phyloP scores from a whole-genome alignment of 164 flowering plant genomes.

The Euptelea pleiosperma region DNA sequence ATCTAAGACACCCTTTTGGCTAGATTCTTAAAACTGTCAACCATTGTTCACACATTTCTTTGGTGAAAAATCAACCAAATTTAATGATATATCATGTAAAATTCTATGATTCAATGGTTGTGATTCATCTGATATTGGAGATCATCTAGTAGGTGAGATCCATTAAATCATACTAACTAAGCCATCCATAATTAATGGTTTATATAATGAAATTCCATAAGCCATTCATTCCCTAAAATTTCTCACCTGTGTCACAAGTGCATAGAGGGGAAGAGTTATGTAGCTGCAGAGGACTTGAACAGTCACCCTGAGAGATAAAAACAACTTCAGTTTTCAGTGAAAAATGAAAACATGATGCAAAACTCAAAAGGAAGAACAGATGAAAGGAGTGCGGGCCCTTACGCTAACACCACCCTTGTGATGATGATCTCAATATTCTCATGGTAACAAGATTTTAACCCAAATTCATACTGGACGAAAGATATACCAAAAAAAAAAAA shows the following conservation, averaged over 20 bases:
- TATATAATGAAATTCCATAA: background rate
- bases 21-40: background rate
- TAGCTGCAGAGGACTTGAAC: slow-evolving; percentile 66
- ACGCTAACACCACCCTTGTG: slow-evolving; percentile 54
- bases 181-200: background rate
- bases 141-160: background rate
- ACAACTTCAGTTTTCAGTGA: background rate
- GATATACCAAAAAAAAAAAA: background rate
- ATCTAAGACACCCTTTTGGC: too few species aligned
- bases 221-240: background rate
- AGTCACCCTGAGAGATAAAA: slow-evolving; percentile 33
- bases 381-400: slow-evolving; percentile 19
- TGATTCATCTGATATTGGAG: background rate
- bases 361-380: background rate
- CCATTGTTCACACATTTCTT: background rate
- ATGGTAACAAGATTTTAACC: slow-evolving; percentile 64
- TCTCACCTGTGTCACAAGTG: slow-evolving; percentile 65
- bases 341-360: background rate
- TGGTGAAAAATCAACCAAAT: background rate
- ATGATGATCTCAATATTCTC: slow-evolving; percentile 34
- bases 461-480: slow-evolving; percentile 55
- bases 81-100: background rate
- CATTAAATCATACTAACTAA: background rate
- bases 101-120: background rate
- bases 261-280: slow-evolving; percentile 68